These are phyloP conservation scores for Colletotrichum theobromicola DNA, from an alignment of 2,329 filamentous ascomycete species.

Conservation along the genomic window DNA sequence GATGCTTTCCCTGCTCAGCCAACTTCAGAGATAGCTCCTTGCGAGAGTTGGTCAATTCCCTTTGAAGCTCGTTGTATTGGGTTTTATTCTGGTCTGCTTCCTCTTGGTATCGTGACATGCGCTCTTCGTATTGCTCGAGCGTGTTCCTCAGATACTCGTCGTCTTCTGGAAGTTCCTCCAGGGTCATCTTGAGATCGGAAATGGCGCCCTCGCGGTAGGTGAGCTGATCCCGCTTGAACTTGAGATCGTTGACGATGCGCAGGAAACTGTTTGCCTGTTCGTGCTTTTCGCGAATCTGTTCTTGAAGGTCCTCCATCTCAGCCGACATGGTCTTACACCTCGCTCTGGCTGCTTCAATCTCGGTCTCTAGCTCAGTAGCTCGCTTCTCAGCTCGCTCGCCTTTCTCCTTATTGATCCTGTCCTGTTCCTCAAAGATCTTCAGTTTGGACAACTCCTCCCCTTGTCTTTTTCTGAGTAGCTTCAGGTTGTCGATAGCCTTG, in stretches of 20 bases:
- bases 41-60: constrained; percentile 48
- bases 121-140: constrained; percentile 78
- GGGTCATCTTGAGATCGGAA: constrained; percentile 70
- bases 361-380: constrained; percentile 66
- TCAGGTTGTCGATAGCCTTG: constrained; percentile 96
- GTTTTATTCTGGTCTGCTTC: constrained; percentile 68
- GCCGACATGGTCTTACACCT: constrained; percentile 63
- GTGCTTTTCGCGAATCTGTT: constrained; percentile 69
- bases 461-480: constrained; percentile 82
- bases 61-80: constrained; percentile 70
- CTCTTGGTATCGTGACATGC: constrained; percentile 68
- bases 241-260: constrained; percentile 75
- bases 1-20: constrained; percentile 75
- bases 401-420: constrained; percentile 84
- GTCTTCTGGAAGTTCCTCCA: constrained; percentile 79
- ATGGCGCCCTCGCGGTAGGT: constrained; percentile 74
- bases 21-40: constrained; percentile 56
- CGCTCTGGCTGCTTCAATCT: constrained; percentile 66
- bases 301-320: constrained; percentile 66
- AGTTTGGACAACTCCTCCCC: constrained; percentile 75
- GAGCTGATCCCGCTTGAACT: constrained; percentile 78
- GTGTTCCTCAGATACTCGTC: constrained; percentile 77
- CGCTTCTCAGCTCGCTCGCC: constrained; percentile 75
- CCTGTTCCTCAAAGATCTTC: constrained; percentile 76
- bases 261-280: constrained; percentile 76